Evolutionary conservation across 352 stramenopile species (phyloP).

Genomic region (Albugo laibachii): DNA sequence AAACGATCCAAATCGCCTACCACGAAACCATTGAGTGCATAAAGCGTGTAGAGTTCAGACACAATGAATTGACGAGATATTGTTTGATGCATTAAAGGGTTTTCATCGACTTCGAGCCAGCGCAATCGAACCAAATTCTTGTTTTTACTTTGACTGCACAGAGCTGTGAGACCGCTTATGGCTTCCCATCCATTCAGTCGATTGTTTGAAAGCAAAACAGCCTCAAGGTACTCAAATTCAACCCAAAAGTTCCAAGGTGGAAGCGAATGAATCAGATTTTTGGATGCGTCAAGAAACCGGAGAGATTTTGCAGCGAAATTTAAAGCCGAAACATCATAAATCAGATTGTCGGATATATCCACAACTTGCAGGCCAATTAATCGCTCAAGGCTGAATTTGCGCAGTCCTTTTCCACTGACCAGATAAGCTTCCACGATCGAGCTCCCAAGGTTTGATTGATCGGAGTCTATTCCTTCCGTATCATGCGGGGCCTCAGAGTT

Average conservation of each 20-base stretch:
- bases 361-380: conserved; percentile 39
- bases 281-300: conserved; percentile 30
- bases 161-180: conserved; percentile 24
- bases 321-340: conserved; percentile 34
- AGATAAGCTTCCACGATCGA: conserved; percentile 13
- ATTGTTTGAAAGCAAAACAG: conserved; percentile 48
- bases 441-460: background rate
- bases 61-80: conserved; percentile 43
- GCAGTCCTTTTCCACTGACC: conserved; percentile 2
- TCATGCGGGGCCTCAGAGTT: too few relatives aligned
- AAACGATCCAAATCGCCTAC: conserved; percentile 18
- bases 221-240: conserved; percentile 19
- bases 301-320: conserved; percentile 17
- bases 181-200: conserved; percentile 22
- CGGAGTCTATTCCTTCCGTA: too few relatives aligned
- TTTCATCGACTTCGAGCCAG: conserved; percentile 38
- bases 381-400: conserved; percentile 4
- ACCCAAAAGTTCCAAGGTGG: conserved; percentile 27
- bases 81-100: conserved; percentile 30
- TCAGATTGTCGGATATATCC: conserved; percentile 34
- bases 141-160: background rate
- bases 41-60: conserved; percentile 34
- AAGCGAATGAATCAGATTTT: conserved; percentile 28
- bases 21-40: conserved; percentile 37
- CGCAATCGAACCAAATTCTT: conserved; percentile 5